A percentile compares a stretch with the other conserved stretches of the same genome.
These are phyloP conservation scores for Castanospermum australe DNA, from an alignment of 306 rosid genomes.

Conservation along the genomic window DNA sequence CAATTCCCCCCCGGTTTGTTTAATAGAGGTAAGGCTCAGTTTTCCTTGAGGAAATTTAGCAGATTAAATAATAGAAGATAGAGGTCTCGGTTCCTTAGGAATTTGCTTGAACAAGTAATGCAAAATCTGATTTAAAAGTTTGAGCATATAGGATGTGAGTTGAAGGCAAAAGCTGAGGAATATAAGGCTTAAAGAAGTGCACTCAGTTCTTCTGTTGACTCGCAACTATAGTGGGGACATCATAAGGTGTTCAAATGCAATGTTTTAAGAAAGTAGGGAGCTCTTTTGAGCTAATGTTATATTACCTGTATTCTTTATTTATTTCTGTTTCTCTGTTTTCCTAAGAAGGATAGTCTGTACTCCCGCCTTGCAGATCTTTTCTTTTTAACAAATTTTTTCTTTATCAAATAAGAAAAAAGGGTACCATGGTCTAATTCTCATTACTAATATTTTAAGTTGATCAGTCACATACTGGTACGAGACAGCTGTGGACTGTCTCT, in stretches of 20 bases:
- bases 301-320: no score
- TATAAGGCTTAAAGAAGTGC: not conserved
- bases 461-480: not conserved
- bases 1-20: no score
- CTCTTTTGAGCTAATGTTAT: no score
- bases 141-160: not conserved
- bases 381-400: no score
- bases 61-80: not conserved
- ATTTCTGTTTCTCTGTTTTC: no score
- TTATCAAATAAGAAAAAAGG: no score
- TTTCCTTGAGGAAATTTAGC: not conserved
- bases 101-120: not conserved
- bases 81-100: not conserved
- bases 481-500: not conserved
- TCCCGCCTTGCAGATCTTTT: not conserved
- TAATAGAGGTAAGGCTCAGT: no score
- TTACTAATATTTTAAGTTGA: no score
- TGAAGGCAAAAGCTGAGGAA: not conserved
- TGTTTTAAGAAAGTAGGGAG: no score
- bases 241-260: not conserved
- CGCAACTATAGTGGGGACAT: not conserved
- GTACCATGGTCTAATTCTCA: not conserved
- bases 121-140: not conserved
- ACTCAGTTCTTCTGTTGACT: not conserved
- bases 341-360: no score